Conservation (phyloP, 2,329 filamentous ascomycete genomes). For the Hirsutella rhossiliensis region DNA sequence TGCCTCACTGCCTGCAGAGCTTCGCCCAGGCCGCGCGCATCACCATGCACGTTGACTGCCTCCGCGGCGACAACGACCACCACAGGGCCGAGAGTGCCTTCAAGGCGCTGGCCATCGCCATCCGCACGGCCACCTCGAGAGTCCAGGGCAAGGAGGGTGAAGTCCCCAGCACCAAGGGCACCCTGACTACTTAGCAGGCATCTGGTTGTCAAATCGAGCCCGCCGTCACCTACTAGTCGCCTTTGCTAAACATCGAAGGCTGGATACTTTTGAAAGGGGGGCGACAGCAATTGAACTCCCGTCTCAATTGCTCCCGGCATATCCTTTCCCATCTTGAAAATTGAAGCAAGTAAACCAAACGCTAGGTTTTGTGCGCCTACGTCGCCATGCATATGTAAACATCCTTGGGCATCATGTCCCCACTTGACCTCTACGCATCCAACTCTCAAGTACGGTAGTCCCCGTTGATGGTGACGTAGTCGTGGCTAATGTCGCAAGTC, state of each 20-base stretch:
- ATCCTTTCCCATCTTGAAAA: too few species aligned
- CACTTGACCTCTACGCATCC: background rate
- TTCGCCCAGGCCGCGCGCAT: constrained; percentile 84
- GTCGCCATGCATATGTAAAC: background rate
- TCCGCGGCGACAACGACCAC: constrained; percentile 88
- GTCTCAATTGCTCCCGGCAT: too few species aligned
- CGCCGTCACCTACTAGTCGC: too few species aligned
- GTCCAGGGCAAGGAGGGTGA: constrained; percentile 78
- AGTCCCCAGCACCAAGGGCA: constrained; percentile 92
- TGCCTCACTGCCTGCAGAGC: constrained; percentile 88
- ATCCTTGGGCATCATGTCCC: background rate
- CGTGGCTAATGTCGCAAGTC: constrained; percentile 80
- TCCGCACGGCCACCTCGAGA: constrained; percentile 62
- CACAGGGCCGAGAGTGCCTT: constrained; percentile 94
- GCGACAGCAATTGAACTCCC: too few species aligned
- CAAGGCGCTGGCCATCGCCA: constrained; percentile 85
- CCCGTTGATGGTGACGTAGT: constrained; percentile 61
- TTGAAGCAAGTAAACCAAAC: too few species aligned
- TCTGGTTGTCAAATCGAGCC: background rate
- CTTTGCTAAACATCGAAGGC: too few species aligned
- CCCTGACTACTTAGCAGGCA: constrained; percentile 46
- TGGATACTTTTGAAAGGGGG: too few species aligned
- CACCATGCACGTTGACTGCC: constrained; percentile 90
- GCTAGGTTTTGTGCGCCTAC: constrained; percentile 2
- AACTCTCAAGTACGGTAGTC: constrained; percentile 47